Evolutionary conservation across 2,329 filamentous ascomycete genomes (phyloP).

Genomic region (Trichoderma sp.): DNA sequence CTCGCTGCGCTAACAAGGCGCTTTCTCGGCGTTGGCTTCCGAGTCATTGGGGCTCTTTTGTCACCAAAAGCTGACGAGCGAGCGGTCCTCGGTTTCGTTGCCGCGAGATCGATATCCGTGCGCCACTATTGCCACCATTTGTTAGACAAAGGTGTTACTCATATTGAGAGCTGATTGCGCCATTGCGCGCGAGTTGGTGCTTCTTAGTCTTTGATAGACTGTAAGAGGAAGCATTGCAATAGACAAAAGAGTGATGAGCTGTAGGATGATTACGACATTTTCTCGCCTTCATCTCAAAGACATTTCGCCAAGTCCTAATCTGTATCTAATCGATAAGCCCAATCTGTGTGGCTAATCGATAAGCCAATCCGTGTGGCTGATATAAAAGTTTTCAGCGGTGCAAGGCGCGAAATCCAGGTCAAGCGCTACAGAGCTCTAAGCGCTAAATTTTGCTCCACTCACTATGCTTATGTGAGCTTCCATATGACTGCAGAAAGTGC

Average conservation of each 20-base stretch:
- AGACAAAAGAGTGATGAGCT: background rate
- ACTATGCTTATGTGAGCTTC: background rate
- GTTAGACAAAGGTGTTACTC: background rate
- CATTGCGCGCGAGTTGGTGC: background rate
- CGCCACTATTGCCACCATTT: background rate
- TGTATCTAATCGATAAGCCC: background rate
- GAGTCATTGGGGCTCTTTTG: constrained; percentile 5
- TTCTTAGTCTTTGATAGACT: background rate
- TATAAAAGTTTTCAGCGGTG: background rate
- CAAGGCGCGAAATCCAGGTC: background rate
- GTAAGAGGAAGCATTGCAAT: background rate
- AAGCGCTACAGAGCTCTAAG: background rate
- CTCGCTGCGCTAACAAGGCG: constrained; percentile 3
- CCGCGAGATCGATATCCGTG: background rate
- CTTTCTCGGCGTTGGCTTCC: constrained; percentile 17
- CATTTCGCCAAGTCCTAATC: background rate
- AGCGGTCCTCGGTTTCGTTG: background rate
- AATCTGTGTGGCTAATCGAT: background rate
- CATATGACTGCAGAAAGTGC: too few relatives aligned
- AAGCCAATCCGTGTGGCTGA: background rate
- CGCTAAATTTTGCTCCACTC: background rate
- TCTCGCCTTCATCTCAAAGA: background rate
- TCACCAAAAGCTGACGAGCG: constrained; percentile 10
- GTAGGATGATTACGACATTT: background rate
- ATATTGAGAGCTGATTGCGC: constrained; percentile 3